These are phyloP conservation scores for Citeromyces hawaiiensis DNA, from an alignment of 1,139 yeast genomes.

Conservation along the genomic window DNA sequence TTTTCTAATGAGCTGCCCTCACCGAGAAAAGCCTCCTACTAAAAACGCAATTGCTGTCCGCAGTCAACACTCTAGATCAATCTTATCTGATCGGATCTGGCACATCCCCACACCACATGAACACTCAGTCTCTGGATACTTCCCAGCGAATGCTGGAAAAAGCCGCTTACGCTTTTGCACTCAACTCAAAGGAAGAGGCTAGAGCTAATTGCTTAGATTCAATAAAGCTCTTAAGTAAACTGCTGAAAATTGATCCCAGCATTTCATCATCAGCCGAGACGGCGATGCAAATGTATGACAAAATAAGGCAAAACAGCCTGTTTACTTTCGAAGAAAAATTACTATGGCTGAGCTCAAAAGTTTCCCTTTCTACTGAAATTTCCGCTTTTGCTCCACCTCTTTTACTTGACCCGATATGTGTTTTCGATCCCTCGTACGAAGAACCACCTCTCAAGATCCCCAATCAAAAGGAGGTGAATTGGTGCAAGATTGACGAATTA, in stretches of 20 bases:
- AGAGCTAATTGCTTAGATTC: background rate
- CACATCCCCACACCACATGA: background rate
- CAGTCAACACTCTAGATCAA: no score
- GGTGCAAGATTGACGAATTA: slow-evolving; percentile 43
- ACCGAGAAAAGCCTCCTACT: no score
- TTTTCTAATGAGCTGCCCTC: no score
- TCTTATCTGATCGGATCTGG: no score
- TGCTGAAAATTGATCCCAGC: background rate
- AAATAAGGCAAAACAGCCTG: slow-evolving; percentile 1
- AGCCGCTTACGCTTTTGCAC: background rate
- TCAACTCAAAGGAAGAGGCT: background rate
- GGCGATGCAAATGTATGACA: slow-evolving; percentile 3
- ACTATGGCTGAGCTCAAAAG: slow-evolving; percentile 31
- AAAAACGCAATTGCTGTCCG: no score
- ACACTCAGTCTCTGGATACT: background rate
- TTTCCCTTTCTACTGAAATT: slow-evolving; percentile 9
- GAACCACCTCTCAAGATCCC: slow-evolving; percentile 4
- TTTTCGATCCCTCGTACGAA: slow-evolving; percentile 17
- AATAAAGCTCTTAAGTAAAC: background rate
- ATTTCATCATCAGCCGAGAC: background rate
- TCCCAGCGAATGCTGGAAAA: background rate
- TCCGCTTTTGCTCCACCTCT: slow-evolving; percentile 23
- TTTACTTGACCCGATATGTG: slow-evolving; percentile 10
- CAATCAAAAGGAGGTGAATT: slow-evolving; percentile 22
- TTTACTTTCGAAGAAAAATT: slow-evolving; percentile 14